Conservation (phyloP, 2,329 filamentous ascomycete species). For the Uncinocarpus reesii region DNA sequence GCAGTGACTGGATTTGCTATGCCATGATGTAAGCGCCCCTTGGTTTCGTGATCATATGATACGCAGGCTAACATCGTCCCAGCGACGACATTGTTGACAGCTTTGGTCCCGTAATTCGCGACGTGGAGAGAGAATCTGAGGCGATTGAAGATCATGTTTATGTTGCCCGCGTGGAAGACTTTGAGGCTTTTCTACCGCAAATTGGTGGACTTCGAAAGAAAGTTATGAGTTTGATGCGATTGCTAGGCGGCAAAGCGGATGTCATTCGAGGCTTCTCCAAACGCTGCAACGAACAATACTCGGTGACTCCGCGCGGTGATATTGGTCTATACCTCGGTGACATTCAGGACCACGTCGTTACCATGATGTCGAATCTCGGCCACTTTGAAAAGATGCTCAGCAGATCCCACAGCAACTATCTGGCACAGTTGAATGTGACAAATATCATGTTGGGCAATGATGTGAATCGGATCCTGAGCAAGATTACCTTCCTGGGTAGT, state of each 20-base stretch:
- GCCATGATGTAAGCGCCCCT: constrained; percentile 66
- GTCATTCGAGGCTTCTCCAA: constrained; percentile 97
- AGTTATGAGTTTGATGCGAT: constrained; percentile 82
- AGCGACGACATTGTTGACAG: constrained; percentile 95
- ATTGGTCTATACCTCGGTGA: constrained; percentile 94
- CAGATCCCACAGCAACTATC: constrained; percentile 87
- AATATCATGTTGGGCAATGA: constrained; percentile 79
- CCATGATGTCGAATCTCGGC: constrained; percentile 91
- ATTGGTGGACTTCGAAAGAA: constrained; percentile 90
- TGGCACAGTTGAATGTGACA: constrained; percentile 87
- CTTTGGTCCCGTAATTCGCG: constrained; percentile 79
- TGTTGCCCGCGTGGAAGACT: constrained; percentile 80
- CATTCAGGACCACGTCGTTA: constrained; percentile 98
- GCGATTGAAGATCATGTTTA: constrained; percentile 93
- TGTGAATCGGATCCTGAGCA: constrained; percentile 81
- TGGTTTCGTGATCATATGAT: background rate
- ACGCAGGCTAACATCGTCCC: constrained; percentile 21
- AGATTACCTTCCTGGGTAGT: constrained; percentile 88
- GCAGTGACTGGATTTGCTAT: constrained; percentile 98
- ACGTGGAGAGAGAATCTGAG: constrained; percentile 81
- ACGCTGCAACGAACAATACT: constrained; percentile 95
- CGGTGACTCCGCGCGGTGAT: constrained; percentile 87
- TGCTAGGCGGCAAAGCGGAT: constrained; percentile 94
- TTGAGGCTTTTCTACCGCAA: constrained; percentile 70
- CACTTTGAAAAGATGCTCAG: constrained; percentile 98